Percentiles rank a stretch among this genome's conserved stretches.
Evolutionary conservation across 192 early-diverging fungal species (phyloP).

Genomic region (Coemansia sp.): DNA sequence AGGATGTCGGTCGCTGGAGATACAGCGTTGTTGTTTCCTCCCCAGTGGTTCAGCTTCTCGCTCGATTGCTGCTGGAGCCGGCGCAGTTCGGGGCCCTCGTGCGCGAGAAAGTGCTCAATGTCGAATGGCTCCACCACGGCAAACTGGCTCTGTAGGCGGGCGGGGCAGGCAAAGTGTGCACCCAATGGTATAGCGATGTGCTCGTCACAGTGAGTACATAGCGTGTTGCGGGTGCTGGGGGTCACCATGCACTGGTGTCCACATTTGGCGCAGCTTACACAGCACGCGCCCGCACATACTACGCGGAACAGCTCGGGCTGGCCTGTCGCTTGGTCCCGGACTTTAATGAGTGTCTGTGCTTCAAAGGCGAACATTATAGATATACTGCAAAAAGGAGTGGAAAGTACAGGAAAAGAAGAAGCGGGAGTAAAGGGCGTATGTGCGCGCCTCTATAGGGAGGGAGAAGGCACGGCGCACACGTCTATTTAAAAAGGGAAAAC

Average conservation of each 20-base stretch:
- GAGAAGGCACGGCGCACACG: too few relatives aligned
- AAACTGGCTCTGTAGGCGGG: slow-evolving; percentile 27
- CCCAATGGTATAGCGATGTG: slow-evolving; percentile 29
- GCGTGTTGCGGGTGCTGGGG: slow-evolving; percentile 26
- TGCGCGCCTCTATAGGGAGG: too few relatives aligned
- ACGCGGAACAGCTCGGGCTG: slow-evolving; percentile 14
- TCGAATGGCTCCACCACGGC: slow-evolving; percentile 31
- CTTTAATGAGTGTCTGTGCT: slow-evolving; percentile 1
- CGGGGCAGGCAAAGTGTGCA: slow-evolving; percentile 43
- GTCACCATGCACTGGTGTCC: slow-evolving; percentile 31
- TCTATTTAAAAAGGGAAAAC: too few relatives aligned
- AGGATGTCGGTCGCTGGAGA: background rate
- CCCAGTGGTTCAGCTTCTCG: too few relatives aligned
- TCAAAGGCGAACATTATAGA: slow-evolving; percentile 2
- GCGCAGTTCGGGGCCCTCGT: slow-evolving; percentile 18
- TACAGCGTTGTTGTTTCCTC: too few relatives aligned
- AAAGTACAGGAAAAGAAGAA: too few relatives aligned
- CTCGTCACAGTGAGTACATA: slow-evolving; percentile 31
- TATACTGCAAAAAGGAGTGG: too few relatives aligned
- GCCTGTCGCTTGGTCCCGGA: slow-evolving; percentile 3
- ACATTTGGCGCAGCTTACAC: slow-evolving; percentile 27
- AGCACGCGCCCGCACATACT: slow-evolving; percentile 22
- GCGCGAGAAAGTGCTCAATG: slow-evolving; percentile 33
- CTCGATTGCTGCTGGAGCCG: background rate
- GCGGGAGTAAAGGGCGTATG: too few relatives aligned